Evolutionary conservation across 352 stramenopile genomes (phyloP), one percentile per base, ranked within the genome.

Genomic region (Phytophthora foliorum): DNA sequence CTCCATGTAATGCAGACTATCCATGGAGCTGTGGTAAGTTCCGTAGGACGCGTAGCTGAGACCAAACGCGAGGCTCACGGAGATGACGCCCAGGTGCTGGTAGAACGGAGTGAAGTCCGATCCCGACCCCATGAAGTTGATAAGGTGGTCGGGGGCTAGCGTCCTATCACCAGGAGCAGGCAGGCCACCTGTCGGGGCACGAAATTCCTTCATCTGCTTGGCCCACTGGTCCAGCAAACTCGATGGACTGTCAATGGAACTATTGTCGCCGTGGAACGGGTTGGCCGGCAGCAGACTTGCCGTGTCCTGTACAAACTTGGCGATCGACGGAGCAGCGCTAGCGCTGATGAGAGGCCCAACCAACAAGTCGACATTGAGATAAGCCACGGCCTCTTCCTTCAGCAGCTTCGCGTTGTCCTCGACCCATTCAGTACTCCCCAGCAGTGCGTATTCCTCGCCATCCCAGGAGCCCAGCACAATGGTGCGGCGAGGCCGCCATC

Each of bases 81-180:
- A 91, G 31, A 87, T 80, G 57, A 96, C 90, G 21, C 90, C 89
- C 13, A 97, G 72, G 61, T 93, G 84, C 61, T 93, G 81, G 55
- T 95, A 82, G 72, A 97, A 97, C 3, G 82, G 80, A n/a, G 84
- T 93, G 60, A 88, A 93, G 68, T 91, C 86, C 0, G 74, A 84
- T n/a, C 83, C 86, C 1, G 78, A 83, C 8, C 84, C 84, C 21
- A 94, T 67, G 39, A 87, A 80, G 45, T 68, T 69, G 49, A 93
- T 76, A 8, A 86, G 25, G 55, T 84, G 69, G 49, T 84, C 72
- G 2, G 75, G 78, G 10, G 62, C 78, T 22, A 86, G 46, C n/a
- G 75, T 84, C 6, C 60, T 31, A 14, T 65, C 88, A 5, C 80
- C 64, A 46, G 62, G 9, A 39, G 55, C 55, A 17, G 48, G 48